Conservation (phyloP, 2,329 filamentous ascomycete species). For the Epichloe sp. region DNA sequence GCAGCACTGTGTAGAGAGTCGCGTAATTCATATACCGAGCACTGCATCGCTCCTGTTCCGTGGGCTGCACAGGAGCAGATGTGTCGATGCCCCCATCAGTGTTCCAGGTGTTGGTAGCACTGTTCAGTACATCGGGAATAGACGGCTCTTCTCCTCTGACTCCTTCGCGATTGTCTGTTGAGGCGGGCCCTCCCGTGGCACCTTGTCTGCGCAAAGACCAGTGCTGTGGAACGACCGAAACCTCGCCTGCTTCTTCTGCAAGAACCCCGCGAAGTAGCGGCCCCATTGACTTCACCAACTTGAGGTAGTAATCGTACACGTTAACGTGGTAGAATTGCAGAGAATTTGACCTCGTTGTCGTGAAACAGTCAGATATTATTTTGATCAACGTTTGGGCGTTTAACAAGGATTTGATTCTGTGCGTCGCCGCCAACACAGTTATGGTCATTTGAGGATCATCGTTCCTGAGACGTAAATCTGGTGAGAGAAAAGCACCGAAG, state of each 20-base stretch:
- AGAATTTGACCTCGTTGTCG: constrained; percentile 48
- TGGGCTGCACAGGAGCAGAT: constrained; percentile 18
- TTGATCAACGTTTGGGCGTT: constrained; percentile 64
- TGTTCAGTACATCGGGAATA: constrained; percentile 19
- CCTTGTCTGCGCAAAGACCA: constrained; percentile 35
- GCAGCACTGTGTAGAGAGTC: constrained; percentile 62
- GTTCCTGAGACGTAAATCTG: constrained; percentile 22
- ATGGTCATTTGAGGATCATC: constrained; percentile 22
- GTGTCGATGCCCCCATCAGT: constrained; percentile 11
- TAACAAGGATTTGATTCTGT: constrained; percentile 64
- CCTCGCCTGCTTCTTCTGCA: constrained; percentile 70
- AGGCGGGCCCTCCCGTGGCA: constrained; percentile 11
- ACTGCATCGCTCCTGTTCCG: constrained; percentile 29
- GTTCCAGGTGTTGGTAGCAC: constrained; percentile 14
- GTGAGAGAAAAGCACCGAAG: constrained; percentile 53
- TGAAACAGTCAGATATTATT: constrained; percentile 62
- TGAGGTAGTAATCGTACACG: constrained; percentile 68
- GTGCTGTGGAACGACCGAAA: constrained; percentile 57
- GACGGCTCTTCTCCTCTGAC: constrained; percentile 11
- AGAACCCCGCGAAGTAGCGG: constrained; percentile 66
- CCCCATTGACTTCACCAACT: constrained; percentile 63
- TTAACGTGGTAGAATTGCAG: constrained; percentile 65
- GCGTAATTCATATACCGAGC: constrained; percentile 59
- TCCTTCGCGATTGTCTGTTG: constrained; percentile 13
- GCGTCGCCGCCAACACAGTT: constrained; percentile 53